Percentiles rank a stretch among this genome's conserved stretches.
These are phyloP conservation scores for Solanum infundibuliforme DNA, from an alignment of 257 asterid species.

Conservation along the genomic window DNA sequence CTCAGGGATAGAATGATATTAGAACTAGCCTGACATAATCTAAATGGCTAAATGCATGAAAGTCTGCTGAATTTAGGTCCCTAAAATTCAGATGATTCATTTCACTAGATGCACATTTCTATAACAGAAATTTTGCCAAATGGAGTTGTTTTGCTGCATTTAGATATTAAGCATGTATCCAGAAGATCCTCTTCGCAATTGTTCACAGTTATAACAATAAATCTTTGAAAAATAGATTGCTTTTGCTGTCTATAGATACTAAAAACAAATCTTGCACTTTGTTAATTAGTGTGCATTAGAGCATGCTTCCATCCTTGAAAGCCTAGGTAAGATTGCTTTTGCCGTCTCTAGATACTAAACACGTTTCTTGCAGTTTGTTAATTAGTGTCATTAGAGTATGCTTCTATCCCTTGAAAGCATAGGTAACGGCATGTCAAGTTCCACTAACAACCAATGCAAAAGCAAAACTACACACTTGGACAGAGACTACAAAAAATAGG, in stretches of 20 bases:
- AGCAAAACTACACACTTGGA: background rate
- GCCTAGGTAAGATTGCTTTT: background rate
- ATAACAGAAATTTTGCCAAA: background rate
- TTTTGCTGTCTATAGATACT: background rate
- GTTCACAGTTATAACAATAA: background rate
- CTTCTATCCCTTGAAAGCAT: background rate
- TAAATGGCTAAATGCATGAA: background rate
- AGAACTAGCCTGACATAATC: background rate
- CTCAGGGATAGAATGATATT: background rate
- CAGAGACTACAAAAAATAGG: background rate
- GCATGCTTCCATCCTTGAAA: background rate
- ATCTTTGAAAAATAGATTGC: background rate
- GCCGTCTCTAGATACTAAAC: background rate
- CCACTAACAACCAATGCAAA: background rate
- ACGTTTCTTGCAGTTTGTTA: background rate
- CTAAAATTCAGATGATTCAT: background rate
- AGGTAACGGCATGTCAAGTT: background rate
- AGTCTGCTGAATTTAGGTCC: background rate
- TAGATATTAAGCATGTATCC: background rate
- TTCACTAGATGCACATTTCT: background rate
- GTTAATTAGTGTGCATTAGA: background rate
- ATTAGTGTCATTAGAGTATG: background rate
- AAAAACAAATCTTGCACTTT: background rate
- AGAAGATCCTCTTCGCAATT: background rate
- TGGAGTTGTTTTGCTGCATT: background rate